Evolutionary conservation across 306 rosid species (phyloP).

Genomic region (Ziziphus jujuba): DNA sequence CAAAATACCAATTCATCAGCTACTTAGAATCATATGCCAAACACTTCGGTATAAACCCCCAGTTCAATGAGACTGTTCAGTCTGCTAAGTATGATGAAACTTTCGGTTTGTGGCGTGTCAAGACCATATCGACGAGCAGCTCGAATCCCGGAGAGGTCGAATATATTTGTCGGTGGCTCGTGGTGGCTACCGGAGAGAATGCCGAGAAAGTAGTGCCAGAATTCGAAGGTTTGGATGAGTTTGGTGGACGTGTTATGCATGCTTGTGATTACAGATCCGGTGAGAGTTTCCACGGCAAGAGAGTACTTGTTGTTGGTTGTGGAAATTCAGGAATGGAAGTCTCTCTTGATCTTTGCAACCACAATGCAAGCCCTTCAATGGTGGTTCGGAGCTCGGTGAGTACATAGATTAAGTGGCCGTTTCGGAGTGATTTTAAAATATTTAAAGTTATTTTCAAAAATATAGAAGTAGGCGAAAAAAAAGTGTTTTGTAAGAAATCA

Average conservation of each 20-base stretch:
- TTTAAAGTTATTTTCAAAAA: too few relatives aligned
- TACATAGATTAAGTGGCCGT: background rate
- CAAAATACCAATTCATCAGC: constrained; percentile 70
- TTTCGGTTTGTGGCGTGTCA: constrained; percentile 80
- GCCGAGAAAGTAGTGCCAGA: constrained; percentile 77
- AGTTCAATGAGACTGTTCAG: constrained; percentile 84
- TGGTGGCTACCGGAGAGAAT: constrained; percentile 94
- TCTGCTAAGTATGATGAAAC: constrained; percentile 85
- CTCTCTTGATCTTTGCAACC: constrained; percentile 84
- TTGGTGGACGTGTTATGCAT: constrained; percentile 72
- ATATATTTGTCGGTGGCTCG: constrained; percentile 89
- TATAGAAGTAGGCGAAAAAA: too few relatives aligned
- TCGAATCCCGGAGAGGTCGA: constrained; percentile 45
- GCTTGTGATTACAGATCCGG: constrained; percentile 89
- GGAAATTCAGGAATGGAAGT: constrained; percentile 98
- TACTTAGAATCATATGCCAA: constrained; percentile 78
- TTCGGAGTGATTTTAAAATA: too few relatives aligned
- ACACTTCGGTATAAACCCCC: constrained; percentile 65
- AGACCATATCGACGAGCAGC: constrained; percentile 31
- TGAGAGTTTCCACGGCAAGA: constrained; percentile 41
- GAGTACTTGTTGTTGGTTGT: constrained; percentile 83
- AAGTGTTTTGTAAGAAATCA: too few relatives aligned
- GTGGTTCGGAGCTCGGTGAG: constrained; percentile 95
- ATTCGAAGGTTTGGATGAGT: constrained; percentile 67
- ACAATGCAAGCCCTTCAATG: constrained; percentile 74